Percentiles rank a stretch among this genome's conserved stretches.
These are phyloP conservation scores for Torulaspora microellipsoides DNA, from an alignment of 805 yeast species.

Conservation along the genomic window DNA sequence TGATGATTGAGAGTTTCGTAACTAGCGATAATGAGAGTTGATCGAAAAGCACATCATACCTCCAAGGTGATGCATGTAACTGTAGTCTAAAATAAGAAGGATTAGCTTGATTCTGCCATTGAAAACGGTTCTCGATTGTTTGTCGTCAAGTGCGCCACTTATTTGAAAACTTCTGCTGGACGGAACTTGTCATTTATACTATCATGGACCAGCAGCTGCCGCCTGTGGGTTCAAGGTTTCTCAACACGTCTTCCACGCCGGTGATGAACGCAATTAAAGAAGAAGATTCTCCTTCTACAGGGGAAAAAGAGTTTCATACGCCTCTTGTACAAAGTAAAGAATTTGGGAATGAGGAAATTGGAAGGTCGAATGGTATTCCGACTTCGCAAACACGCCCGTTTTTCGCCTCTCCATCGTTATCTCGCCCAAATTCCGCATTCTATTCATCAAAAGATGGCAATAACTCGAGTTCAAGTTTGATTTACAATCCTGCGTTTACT, in stretches of 20 bases:
- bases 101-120: too few relatives aligned
- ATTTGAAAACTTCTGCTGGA: too few relatives aligned
- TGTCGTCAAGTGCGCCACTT: too few relatives aligned
- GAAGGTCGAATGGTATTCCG: neutral
- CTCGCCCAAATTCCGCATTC: slow-evolving; percentile 22
- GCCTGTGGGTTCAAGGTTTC: neutral
- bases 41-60: too few relatives aligned
- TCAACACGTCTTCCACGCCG: slow-evolving; percentile 16
- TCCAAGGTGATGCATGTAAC: too few relatives aligned
- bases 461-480: slow-evolving; percentile 33
- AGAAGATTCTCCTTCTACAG: slow-evolving; percentile 23
- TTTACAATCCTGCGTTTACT: slow-evolving; percentile 30
- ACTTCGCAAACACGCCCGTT: slow-evolving; percentile 7
- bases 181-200: too few relatives aligned
- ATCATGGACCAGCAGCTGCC: neutral
- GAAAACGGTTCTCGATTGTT: too few relatives aligned
- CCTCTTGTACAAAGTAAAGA: slow-evolving; percentile 6
- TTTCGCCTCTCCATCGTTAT: slow-evolving; percentile 20
- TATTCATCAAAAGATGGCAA: slow-evolving; percentile 30
- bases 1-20: too few relatives aligned
- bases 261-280: slow-evolving; percentile 29
- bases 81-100: too few relatives aligned
- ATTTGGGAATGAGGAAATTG: neutral
- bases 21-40: too few relatives aligned
- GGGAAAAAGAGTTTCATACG: slow-evolving; percentile 13